Evolutionary conservation across 78 protist species (phyloP), one percentile per base, ranked within the genome.

Genomic region (Anaeramoeba flamelloides): DNA sequence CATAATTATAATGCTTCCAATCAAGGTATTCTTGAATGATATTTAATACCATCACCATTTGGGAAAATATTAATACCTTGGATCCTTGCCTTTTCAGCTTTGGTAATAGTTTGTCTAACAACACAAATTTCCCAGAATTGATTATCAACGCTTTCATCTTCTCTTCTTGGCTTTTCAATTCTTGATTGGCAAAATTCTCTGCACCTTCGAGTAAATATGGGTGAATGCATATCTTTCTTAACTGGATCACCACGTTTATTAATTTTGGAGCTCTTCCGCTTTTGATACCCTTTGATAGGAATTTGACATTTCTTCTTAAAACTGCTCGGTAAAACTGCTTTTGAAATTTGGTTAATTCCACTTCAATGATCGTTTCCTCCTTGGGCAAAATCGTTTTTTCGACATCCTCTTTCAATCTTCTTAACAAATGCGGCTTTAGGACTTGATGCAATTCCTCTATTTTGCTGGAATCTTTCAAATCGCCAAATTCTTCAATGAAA

Each of bases 401-500:
- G 36, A 64, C 74, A 30, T 64, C 74, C 74, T 64, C 36, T 30
- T 64, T 64, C 74, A 26, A 30, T 64, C 74, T 64, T 30, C 74
- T 26, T 30, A 64, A 30, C 74, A 64, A n/a, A 30, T n/a, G 36
- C 36, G 74, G 30, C 74, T 30, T 64, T 30, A 64, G 74, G 36
- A n/a, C 30, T 30, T 64, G 26, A 0, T n/a, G 82, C 69, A 1
- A 0, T 64, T 3, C 32, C 82, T 4, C 22, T 81, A 26, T 82
- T 64, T 31, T 39, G 36, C 30, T n/a, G 40, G 41, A 69, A 26
- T 76, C 76, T 84, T 90, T 86, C 39, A 88, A 83, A 40, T 89
- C 87, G 37, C 90, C 93, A 85, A 85, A 90, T 75, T 85, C 65
- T 8, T 31, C 82, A 36, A 86, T 30, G 39, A 91, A 91, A 8